Evolutionary conservation across 2,329 filamentous ascomycete species (phyloP).

Genomic region (Penicillium sp.): DNA sequence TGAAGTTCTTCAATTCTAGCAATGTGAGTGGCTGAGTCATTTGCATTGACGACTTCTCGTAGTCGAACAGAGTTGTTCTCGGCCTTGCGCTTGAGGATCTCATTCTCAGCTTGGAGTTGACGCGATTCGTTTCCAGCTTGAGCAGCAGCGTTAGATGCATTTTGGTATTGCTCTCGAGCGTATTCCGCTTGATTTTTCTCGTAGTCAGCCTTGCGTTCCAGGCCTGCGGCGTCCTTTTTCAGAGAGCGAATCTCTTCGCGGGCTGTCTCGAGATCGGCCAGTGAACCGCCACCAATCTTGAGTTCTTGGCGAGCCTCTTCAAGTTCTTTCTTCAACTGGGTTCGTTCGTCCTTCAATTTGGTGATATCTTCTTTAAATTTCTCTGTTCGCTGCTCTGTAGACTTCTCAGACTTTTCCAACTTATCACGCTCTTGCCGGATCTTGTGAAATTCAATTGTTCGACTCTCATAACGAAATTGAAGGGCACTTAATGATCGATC

Average conservation of each 20-base stretch:
- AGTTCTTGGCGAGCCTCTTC: constrained; percentile 40
- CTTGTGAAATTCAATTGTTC: constrained; percentile 38
- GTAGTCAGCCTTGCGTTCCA: constrained; percentile 42
- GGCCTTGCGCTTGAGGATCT: constrained; percentile 37
- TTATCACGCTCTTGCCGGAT: constrained; percentile 38
- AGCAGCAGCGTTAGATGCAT: constrained; percentile 45
- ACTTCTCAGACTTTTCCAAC: constrained; percentile 29
- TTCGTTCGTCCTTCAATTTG: constrained; percentile 43
- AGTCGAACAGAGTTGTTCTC: constrained; percentile 38
- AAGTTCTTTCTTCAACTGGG: constrained; percentile 38
- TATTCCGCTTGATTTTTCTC: constrained; percentile 47
- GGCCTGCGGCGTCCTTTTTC: constrained; percentile 33
- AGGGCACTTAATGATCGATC: constrained; percentile 35
- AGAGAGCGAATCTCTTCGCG: constrained; percentile 42
- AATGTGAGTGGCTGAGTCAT: constrained; percentile 35
- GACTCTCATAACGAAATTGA: constrained; percentile 48
- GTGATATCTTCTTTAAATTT: constrained; percentile 39
- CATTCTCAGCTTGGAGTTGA: constrained; percentile 39
- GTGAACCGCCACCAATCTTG: constrained; percentile 40
- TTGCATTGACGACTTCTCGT: constrained; percentile 38
- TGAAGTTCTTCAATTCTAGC: constrained; percentile 42
- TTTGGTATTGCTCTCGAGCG: constrained; percentile 48
- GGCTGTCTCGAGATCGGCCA: constrained; percentile 43
- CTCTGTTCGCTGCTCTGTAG: constrained; percentile 33
- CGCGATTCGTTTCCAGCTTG: constrained; percentile 41